Evolutionary conservation across 2,329 filamentous ascomycete species (phyloP).

Genomic region (Incumbomyces delicatus): DNA sequence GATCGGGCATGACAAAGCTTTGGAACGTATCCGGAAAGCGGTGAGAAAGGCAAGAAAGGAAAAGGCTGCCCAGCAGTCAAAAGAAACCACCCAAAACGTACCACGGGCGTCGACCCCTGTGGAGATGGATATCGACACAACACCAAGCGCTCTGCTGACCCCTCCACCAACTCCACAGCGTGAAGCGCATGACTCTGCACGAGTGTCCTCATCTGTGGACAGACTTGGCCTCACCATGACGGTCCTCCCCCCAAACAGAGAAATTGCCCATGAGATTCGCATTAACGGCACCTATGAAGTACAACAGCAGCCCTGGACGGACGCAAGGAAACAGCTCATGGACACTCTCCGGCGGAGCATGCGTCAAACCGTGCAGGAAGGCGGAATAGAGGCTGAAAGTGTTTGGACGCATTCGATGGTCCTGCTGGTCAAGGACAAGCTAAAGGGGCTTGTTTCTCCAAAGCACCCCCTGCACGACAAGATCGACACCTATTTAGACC

Average conservation of each 20-base stretch:
- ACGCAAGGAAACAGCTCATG: conserved; percentile 47
- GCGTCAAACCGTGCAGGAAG: conserved; percentile 48
- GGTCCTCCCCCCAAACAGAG: conserved; percentile 50
- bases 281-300: conserved; percentile 56
- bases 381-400: conserved; percentile 45
- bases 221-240: conserved; percentile 47
- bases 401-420: conserved; percentile 57
- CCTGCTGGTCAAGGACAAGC: conserved; percentile 53
- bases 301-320: conserved; percentile 40
- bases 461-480: conserved; percentile 53
- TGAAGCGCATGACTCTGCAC: conserved; percentile 26
- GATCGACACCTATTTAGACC: conserved; percentile 52
- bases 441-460: conserved; percentile 49
- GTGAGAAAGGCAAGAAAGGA: conserved; percentile 43
- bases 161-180: conserved; percentile 24
- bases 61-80: conserved; percentile 12
- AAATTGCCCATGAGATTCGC: conserved; percentile 54
- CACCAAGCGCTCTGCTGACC: conserved; percentile 14
- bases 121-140: conserved; percentile 21
- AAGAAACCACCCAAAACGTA: conserved; percentile 12
- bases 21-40: conserved; percentile 50
- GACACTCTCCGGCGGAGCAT: conserved; percentile 39
- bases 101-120: conserved; percentile 18
- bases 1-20: conserved; percentile 50
- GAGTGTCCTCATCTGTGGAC: conserved; percentile 29